Percentiles rank a stretch among this genome's conserved stretches.
These are phyloP conservation scores for Stephania cephalantha DNA, from an alignment of 164 flowering plant species.

Conservation along the genomic window DNA sequence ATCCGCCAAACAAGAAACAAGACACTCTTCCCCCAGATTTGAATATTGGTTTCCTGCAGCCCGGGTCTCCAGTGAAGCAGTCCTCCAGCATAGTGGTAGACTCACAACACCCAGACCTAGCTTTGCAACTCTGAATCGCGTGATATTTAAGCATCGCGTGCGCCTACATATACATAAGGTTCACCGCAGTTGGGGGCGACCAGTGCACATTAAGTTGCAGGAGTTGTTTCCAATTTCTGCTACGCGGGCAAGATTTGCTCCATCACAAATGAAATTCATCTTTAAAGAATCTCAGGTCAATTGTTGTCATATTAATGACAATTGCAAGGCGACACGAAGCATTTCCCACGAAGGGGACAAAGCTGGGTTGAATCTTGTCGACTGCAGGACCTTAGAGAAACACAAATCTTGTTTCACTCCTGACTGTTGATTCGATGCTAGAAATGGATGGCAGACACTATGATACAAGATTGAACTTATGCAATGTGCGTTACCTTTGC, in stretches of 20 bases:
- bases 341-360: background rate
- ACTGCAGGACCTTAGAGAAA: background rate
- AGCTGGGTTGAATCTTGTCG: background rate
- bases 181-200: background rate
- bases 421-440: background rate
- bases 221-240: background rate
- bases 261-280: background rate
- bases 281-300: background rate
- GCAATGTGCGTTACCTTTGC: background rate
- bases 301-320: background rate
- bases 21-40: constrained; percentile 82
- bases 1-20: constrained; percentile 48
- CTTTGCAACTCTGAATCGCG: constrained; percentile 67
- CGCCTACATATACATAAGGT: background rate
- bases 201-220: background rate
- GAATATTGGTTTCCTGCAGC: constrained; percentile 72
- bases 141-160: background rate
- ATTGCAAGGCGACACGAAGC: background rate
- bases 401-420: background rate
- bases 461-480: background rate
- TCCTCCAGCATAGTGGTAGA: constrained; percentile 50
- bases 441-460: background rate
- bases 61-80: constrained; percentile 70
- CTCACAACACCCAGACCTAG: constrained; percentile 93
- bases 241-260: background rate